These are phyloP conservation scores for Achaetomium macrosporum DNA, from an alignment of 2,329 filamentous ascomycete species.

Conservation along the genomic window DNA sequence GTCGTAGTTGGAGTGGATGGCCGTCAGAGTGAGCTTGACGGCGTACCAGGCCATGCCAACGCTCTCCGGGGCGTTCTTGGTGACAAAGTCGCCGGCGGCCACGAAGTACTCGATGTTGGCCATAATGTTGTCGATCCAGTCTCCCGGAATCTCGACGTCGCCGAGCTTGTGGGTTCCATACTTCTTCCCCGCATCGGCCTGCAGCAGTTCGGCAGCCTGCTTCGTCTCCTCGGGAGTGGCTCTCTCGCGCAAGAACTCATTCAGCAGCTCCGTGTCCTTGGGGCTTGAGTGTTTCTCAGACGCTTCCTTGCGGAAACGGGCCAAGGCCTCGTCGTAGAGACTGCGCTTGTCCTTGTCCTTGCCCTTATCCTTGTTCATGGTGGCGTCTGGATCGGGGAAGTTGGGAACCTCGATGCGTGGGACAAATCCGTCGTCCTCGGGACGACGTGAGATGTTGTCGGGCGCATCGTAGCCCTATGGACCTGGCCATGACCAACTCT, in stretches of 20 bases:
- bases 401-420: background rate
- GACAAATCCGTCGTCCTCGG: background rate
- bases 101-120: constrained; percentile 23
- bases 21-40: constrained; percentile 20
- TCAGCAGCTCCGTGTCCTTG: constrained; percentile 17
- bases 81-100: constrained; percentile 17
- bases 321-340: constrained; percentile 20
- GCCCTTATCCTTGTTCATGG: background rate
- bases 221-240: constrained; percentile 19
- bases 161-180: constrained; percentile 18
- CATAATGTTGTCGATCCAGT: constrained; percentile 22
- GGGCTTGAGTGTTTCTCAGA: constrained; percentile 3
- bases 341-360: constrained; percentile 7
- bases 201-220: constrained; percentile 15
- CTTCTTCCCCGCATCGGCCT: constrained; percentile 19
- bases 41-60: constrained; percentile 24
- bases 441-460: background rate
- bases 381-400: background rate
- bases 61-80: constrained; percentile 20
- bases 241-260: constrained; percentile 17
- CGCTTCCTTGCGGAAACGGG: constrained; percentile 15
- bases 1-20: constrained; percentile 25
- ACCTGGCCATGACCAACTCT: no score
- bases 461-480: background rate
- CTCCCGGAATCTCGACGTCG: constrained; percentile 19